These are phyloP conservation scores for Talinum fruticosum DNA, from an alignment of 148 eudicot species.

Conservation along the genomic window DNA sequence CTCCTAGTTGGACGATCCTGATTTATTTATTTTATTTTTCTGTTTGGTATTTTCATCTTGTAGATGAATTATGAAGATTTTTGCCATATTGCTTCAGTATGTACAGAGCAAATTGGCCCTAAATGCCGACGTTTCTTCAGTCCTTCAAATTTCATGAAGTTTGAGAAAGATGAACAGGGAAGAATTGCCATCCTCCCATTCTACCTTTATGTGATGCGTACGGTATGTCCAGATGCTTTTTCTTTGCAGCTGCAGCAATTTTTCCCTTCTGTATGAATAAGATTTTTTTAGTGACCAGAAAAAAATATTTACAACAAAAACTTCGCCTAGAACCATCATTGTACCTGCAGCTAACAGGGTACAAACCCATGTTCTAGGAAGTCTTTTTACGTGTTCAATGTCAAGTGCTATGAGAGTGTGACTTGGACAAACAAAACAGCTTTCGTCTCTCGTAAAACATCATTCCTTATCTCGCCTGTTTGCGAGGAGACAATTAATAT, in stretches of 20 bases:
- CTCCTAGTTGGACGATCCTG: neutral
- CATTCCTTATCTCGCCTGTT: neutral
- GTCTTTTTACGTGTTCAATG: neutral
- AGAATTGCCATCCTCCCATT: constrained; percentile 96
- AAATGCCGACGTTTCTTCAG: constrained; percentile 96
- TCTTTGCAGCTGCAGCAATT: neutral
- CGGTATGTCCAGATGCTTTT: constrained; percentile 38
- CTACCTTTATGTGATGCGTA: constrained; percentile 98
- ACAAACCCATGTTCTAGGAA: neutral
- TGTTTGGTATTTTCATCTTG: constrained; percentile 14
- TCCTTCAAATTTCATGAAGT: constrained; percentile 99
- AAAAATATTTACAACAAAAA: neutral
- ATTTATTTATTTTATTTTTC: constrained; percentile 3
- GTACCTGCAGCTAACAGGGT: neutral
- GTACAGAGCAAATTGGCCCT: constrained; percentile 97
- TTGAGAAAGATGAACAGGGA: constrained; percentile 97
- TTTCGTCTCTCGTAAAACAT: neutral
- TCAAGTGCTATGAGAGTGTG: neutral
- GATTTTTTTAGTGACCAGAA: neutral
- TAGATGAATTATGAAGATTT: constrained; percentile 99
- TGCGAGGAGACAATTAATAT: neutral
- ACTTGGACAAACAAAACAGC: neutral
- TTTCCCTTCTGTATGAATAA: neutral
- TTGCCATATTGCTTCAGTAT: constrained; percentile 99
- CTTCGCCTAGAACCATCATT: neutral